These are phyloP conservation scores for Tolypocladium ophioglossoides DNA, from an alignment of 2,329 filamentous ascomycete species.

Conservation along the genomic window DNA sequence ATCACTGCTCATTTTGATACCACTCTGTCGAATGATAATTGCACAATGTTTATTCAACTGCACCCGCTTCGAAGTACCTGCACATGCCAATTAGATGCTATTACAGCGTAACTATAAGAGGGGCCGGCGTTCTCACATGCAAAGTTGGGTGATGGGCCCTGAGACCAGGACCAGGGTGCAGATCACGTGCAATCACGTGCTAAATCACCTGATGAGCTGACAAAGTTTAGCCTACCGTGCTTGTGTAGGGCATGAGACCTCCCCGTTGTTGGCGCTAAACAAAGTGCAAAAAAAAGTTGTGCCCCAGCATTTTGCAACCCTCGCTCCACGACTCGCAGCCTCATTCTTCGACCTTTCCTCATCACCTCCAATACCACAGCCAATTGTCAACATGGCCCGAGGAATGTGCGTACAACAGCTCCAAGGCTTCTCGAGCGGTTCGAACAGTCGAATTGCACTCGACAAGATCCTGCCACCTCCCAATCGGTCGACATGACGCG, in stretches of 20 bases:
- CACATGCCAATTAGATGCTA: not conserved
- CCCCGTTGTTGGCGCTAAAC: constrained; percentile 13
- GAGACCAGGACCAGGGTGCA: too few relatives aligned
- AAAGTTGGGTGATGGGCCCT: not conserved
- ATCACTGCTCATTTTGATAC: not conserved
- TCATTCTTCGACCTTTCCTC: constrained; percentile 19
- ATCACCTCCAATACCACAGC: constrained; percentile 26
- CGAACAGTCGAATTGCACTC: not conserved
- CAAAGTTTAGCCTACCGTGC: not conserved
- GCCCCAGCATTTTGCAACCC: constrained; percentile 15
- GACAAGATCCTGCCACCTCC: not conserved
- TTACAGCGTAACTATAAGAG: not conserved
- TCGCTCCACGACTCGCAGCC: constrained; percentile 12
- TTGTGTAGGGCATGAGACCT: constrained; percentile 24
- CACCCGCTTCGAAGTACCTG: not conserved
- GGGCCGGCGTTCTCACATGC: not conserved
- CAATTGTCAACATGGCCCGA: constrained; percentile 49
- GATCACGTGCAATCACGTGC: too few relatives aligned
- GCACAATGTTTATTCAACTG: too few relatives aligned
- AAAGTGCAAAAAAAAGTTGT: constrained; percentile 16
- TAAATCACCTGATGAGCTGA: too few relatives aligned
- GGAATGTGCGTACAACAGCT: constrained; percentile 41
- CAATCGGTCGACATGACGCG: not conserved
- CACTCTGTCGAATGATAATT: not conserved
- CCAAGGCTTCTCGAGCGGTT: not conserved